Evolutionary conservation across 2,329 filamentous ascomycete genomes (phyloP), one percentile per base, ranked within the genome.

Genomic region (Colletotrichum sp.): DNA sequence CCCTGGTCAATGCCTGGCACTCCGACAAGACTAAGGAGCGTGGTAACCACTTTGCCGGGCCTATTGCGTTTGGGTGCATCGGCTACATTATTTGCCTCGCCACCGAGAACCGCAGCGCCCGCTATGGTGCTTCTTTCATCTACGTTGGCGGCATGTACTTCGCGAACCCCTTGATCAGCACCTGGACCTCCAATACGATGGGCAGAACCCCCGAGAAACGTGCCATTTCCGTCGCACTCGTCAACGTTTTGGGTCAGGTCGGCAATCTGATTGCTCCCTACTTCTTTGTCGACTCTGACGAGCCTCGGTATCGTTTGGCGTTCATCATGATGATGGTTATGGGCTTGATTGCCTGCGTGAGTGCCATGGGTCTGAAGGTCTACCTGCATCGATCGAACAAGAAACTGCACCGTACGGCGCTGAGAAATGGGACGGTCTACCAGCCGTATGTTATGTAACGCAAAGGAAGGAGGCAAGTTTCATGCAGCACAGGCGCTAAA

Each of bases 191-290:
- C 43, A 73, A 54, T 43, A 75, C 73, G 11, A 73, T 80, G 33
- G 76, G 76, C 5, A 71, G 77, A 15, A 80, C 78, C 1, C 76
- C 77, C 0, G 78, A 79, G 66, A 79, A 80, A 69, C 57, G 78
- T 6, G 79, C 79, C 2, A 75, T 75, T 3, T 78, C 78, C 1
- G 78, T 77, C 3, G 78, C 78, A 0, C 55, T 75, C 8, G 73
- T 74, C 64, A 74, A 74, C 9, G 72, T 74, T 8, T 54, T 74
- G 6, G 73, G 73, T 4, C 73, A 75, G 57, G 67, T 75, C 62
- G 36, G 79, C 1, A 81, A 80, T 51, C 73, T 81, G 18, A 78
- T 77, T 57, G 78, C 78, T 2, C 79, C 79, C 0, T 80, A 80
- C 57, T 81, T 80, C 69, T 81, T 81, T 43, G 75, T 73, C 2